phyloP scores from a whole-genome alignment of 352 stramenopile species.

The Pythium brachiatum region DNA sequence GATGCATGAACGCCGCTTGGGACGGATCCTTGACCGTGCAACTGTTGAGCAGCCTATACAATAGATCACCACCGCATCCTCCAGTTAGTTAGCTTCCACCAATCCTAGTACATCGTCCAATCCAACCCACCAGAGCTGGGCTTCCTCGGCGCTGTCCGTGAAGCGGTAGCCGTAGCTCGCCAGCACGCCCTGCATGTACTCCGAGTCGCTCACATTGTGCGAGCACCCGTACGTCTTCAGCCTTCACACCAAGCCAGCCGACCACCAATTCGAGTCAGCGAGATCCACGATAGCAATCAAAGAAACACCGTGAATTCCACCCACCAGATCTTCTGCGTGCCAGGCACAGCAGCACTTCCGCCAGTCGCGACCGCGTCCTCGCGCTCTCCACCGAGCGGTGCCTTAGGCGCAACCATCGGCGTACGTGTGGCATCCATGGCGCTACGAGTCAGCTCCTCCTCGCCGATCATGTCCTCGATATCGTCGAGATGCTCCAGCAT shows the following conservation, averaged over 20 bases:
- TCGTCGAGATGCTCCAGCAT: constrained; percentile 46
- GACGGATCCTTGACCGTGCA: constrained; percentile 94
- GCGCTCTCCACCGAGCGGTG: constrained; percentile 16
- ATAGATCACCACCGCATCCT: neutral
- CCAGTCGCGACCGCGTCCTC: constrained; percentile 19
- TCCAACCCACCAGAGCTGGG: constrained; percentile 68
- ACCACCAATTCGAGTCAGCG: neutral
- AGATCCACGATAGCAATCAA: neutral
- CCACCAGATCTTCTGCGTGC: constrained; percentile 73
- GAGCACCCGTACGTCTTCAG: constrained; percentile 91
- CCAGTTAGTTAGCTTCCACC: no score
- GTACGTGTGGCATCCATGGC: constrained; percentile 38
- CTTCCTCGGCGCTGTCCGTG: constrained; percentile 64
- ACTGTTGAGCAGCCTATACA: constrained; percentile 80
- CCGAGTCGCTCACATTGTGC: constrained; percentile 92
- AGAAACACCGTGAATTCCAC: neutral
- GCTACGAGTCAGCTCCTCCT: constrained; percentile 62
- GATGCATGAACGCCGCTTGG: constrained; percentile 89
- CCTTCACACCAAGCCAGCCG: constrained; percentile 35
- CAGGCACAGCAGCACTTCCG: constrained; percentile 38
- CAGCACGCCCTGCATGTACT: constrained; percentile 93
- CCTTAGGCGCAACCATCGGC: constrained; percentile 68
- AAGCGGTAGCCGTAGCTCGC: constrained; percentile 89
- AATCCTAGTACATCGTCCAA: neutral
- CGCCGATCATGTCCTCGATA: constrained; percentile 82